A percentile compares a stretch with the other conserved stretches of the same genome.
Conservation (phyloP, 768 basidiomycete genomes). For the Hericium rajendrae region DNA sequence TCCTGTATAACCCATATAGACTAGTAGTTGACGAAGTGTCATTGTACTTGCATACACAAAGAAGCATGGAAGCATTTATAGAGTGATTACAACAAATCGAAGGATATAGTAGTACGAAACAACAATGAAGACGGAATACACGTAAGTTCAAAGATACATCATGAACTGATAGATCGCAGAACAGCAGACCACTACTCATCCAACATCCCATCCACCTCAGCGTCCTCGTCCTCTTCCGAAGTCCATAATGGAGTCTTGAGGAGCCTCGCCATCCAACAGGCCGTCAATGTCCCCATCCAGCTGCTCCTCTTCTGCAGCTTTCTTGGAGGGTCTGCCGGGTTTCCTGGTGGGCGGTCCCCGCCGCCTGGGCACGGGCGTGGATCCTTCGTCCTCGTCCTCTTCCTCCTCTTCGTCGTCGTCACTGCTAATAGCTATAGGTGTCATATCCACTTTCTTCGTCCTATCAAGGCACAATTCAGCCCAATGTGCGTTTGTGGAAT, state of each 20-base stretch:
- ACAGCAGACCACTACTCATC: neutral
- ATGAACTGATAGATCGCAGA: neutral
- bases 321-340: neutral
- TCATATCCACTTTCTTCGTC: slow-evolving; percentile 12
- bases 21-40: no score
- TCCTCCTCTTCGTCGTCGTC: slow-evolving; percentile 28
- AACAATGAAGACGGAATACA: neutral
- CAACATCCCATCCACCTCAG: slow-evolving; percentile 13
- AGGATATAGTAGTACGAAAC: neutral
- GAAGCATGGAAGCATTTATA: no score
- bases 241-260: slow-evolving; percentile 15
- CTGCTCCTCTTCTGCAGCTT: neutral
- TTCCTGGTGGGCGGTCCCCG: neutral
- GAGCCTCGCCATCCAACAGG: neutral
- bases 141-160: neutral
- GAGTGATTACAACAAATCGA: neutral
- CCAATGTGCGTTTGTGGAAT: slow-evolving; percentile 21
- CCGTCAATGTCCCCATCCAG: neutral
- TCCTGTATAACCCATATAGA: no score
- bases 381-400: slow-evolving; percentile 9
- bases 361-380: slow-evolving; percentile 10
- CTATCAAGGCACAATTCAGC: slow-evolving; percentile 13
- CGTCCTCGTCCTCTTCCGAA: slow-evolving; percentile 10
- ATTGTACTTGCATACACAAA: no score
- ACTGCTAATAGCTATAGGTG: slow-evolving; percentile 13